phyloP scores from a whole-genome alignment of 2,329 filamentous ascomycete species.

The Mycosphaerella arachidis region DNA sequence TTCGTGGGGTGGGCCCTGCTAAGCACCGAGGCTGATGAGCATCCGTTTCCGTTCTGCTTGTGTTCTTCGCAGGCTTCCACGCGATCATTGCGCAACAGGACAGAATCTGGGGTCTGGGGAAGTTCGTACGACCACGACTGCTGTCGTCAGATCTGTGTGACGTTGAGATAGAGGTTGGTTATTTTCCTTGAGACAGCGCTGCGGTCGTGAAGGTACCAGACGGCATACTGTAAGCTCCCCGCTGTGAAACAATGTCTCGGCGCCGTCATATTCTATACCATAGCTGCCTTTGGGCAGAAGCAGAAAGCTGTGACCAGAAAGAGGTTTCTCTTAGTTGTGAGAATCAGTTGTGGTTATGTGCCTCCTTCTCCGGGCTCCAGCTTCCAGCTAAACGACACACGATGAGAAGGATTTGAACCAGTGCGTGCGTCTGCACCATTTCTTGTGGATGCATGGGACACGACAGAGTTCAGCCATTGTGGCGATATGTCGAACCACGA shows the following conservation, averaged over 20 bases:
- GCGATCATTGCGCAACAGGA: not conserved
- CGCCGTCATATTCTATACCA: not conserved
- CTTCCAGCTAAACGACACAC: too few relatives aligned
- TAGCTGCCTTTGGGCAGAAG: not conserved
- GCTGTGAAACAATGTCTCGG: not conserved
- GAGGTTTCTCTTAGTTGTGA: slow-evolving; percentile 10
- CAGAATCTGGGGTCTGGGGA: slow-evolving; percentile 1
- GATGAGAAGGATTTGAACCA: not conserved
- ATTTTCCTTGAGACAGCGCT: not conserved
- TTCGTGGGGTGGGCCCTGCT: too few relatives aligned
- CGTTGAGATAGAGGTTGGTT: not conserved
- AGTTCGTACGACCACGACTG: not conserved
- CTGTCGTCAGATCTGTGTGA: not conserved
- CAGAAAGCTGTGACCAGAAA: not conserved
- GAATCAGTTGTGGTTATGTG: slow-evolving; percentile 9
- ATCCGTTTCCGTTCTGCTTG: not conserved
- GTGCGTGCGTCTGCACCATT: not conserved
- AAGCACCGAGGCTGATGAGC: not conserved
- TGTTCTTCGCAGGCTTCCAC: not conserved
- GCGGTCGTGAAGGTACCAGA: not conserved
- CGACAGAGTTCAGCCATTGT: slow-evolving; percentile 8
- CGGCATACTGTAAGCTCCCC: not conserved
- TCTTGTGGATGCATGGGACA: not conserved
- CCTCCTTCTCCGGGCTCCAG: not conserved
- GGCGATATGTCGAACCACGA: slow-evolving; percentile 9